Base-by-base conservation (phyloP, 75 land plant species). In the Azolla pinnata region DNA sequence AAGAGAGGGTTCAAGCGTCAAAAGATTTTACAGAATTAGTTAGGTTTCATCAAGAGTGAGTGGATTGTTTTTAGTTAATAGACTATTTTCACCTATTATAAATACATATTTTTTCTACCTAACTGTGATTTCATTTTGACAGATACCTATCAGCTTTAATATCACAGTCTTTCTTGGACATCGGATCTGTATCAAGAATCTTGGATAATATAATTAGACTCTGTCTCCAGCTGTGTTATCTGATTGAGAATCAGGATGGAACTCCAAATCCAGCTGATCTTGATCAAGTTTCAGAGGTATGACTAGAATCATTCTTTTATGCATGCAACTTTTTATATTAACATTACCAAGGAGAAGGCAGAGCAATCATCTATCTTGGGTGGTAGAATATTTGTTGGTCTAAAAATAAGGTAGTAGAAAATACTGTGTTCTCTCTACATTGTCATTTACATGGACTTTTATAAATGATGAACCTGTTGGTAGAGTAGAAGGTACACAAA, bases 121-220 rank as follows among this genome's bases (percentile, higher is more conserved):
- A n/a, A n/a, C n/a, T n/a, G n/a, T n/a, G n/a, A n/a, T 50, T 32
- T 61, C 51, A 20, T 24, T 29, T 26, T 1, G 2, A 25, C 91
- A 95, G 99, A 61, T 95, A 95, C 46, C 61, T 95, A 63, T 83
- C 90, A 59, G 96, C 99, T 57, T 74, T 95, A 47, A 95, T 89
- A 52, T 86, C 99, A 12, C 99, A 95, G 60, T 95, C 90, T 29
- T 95, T 93, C 67, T 58, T 95, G 73, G 99, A 95, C 55, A 89
- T 95, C 58, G 99, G 99, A 31, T 95, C 99, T 20, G 90, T 95
- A 0, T 95, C 99, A 45, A 79, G 99, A 52, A 95, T 95, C 67
- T 64, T 95, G 64, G 96, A 95, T 59, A 72, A 88, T 70, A 89
- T 89, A 31, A 89, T 95, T 79, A 86, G 83, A 50, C 81, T 89